Percentiles rank a stretch among this genome's conserved stretches.
Evolutionary conservation across 768 basidiomycete genomes (phyloP).

Genomic region (Mrakia blollopis): DNA sequence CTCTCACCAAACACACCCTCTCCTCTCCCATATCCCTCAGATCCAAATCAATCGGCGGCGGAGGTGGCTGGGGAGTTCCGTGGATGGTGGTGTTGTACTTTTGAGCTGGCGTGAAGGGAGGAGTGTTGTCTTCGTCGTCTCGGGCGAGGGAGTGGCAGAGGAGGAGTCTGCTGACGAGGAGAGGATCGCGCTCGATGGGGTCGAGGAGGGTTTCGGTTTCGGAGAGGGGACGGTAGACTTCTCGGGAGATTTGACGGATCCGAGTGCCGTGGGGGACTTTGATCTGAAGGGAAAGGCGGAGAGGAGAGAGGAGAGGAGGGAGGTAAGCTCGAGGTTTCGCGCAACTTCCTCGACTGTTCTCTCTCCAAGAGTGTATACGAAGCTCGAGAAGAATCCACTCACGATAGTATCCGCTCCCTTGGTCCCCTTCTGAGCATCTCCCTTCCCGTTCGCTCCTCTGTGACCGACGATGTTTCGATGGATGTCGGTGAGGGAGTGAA

Average conservation of each 20-base stretch:
- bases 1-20: constrained; percentile 20
- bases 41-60: constrained; percentile 32
- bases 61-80: constrained; percentile 24
- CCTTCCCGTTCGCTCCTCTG: constrained; percentile 13
- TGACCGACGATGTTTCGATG: constrained; percentile 2
- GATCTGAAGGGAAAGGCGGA: constrained; percentile 8
- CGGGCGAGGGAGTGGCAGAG: constrained; percentile 14
- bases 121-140: constrained; percentile 4
- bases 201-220: constrained; percentile 16
- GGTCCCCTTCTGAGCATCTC: constrained; percentile 22
- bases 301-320: not conserved
- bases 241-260: constrained; percentile 32
- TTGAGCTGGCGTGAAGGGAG: constrained; percentile 27
- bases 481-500: constrained; percentile 10
- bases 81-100: constrained; percentile 32
- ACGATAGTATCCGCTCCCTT: constrained; percentile 22
- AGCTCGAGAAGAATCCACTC: not conserved
- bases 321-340: not conserved
- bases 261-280: constrained; percentile 32
- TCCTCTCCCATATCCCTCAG: constrained; percentile 9
- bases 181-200: constrained; percentile 7
- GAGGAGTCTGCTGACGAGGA: constrained; percentile 13
- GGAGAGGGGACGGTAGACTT: constrained; percentile 21
- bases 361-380: no score
- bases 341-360: no score